These are phyloP conservation scores for Aspergillus carbonarius DNA, from an alignment of 2,329 filamentous ascomycete genomes.

Conservation along the genomic window DNA sequence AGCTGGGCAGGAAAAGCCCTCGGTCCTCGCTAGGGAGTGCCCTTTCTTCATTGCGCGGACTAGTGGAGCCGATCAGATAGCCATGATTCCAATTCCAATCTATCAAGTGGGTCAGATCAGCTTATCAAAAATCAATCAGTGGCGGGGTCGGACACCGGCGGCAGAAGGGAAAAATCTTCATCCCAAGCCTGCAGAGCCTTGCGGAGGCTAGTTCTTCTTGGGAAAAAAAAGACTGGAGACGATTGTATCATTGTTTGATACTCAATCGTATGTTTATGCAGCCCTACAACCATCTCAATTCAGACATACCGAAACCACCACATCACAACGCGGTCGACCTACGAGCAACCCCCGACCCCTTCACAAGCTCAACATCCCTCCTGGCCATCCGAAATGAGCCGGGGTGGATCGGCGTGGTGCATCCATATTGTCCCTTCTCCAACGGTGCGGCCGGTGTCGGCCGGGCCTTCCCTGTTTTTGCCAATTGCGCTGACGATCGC, in stretches of 20 bases:
- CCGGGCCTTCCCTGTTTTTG: not conserved
- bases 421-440: not conserved
- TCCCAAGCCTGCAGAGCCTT: not conserved
- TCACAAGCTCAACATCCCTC: too few species aligned
- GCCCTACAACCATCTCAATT: too few species aligned
- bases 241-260: too few species aligned
- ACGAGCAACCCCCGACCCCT: too few species aligned
- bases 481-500: not conserved
- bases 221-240: too few species aligned
- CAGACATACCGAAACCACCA: too few species aligned
- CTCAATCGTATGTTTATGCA: too few species aligned
- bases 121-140: not conserved
- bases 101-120: not conserved
- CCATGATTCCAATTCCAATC: not conserved
- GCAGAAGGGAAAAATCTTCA: not conserved
- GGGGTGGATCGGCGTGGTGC: not conserved
- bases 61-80: not conserved
- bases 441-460: not conserved
- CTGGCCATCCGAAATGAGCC: not conserved
- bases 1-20: not conserved
- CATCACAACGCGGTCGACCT: too few species aligned
- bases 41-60: not conserved
- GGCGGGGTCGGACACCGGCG: not conserved
- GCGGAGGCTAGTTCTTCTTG: too few species aligned
- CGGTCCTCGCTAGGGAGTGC: not conserved